A percentile compares a stretch with the other conserved stretches of the same genome.
Conservation (phyloP, 169 alveolate species). For the Babesia caballi region DNA sequence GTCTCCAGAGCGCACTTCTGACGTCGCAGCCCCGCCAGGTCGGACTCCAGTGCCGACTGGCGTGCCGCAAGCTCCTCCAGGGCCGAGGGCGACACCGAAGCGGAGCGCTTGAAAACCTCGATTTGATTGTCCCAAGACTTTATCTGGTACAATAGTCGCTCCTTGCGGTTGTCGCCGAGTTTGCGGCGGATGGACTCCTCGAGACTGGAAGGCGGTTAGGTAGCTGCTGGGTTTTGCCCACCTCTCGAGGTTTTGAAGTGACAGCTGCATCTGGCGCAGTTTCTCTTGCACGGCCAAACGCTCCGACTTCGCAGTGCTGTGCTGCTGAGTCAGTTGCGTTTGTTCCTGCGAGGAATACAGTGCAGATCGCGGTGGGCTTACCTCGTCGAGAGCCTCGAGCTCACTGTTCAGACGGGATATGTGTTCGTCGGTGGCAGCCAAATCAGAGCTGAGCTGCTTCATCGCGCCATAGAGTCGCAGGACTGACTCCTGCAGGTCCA, state of each 20-base stretch:
- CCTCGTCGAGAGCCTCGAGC: constrained; percentile 9
- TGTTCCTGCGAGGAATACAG: background rate
- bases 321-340: background rate
- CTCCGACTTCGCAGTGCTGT: background rate
- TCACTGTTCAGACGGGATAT: constrained; percentile 5
- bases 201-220: background rate
- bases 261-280: constrained; percentile 21
- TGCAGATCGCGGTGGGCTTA: background rate
- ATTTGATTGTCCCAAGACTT: constrained; percentile 35
- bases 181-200: constrained; percentile 29
- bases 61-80: background rate
- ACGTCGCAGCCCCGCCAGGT: background rate
- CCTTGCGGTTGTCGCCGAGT: background rate
- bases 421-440: background rate
- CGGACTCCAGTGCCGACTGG: background rate
- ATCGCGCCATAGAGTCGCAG: constrained; percentile 11
- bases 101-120: constrained; percentile 1
- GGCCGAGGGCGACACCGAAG: constrained; percentile 4
- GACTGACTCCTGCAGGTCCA: constrained; percentile 20
- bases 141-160: constrained; percentile 9
- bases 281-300: background rate
- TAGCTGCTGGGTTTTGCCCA: background rate
- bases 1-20: constrained; percentile 17
- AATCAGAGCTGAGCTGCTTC: constrained; percentile 13
- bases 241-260: constrained; percentile 35